Evolutionary conservation across 192 early-diverging fungal genomes (phyloP), one percentile per base, ranked within the genome.

Genomic region (Backusella liffmaniae): DNA sequence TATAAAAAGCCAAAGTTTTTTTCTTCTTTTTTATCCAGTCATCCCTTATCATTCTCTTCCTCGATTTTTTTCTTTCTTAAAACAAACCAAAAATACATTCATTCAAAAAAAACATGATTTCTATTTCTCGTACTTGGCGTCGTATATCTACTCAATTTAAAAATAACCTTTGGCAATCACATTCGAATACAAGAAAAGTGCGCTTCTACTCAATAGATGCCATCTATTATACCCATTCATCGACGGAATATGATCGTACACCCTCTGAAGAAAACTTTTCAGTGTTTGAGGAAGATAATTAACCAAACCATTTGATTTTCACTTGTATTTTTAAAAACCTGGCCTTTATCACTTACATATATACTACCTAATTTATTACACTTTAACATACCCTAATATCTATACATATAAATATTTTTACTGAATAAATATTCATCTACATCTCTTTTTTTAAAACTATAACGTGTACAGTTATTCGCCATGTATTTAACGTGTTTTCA

Each of bases 201-300:
- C 72, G 72, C 4, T 73, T 73, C 36, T 73, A 73, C 72, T 53
- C 72, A 37, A 65, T 73, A 35, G 72, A 73, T 56, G 59, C 72
- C 35, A 35, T 73, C 6, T 73, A 59, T 37, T 73, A 73, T 73
- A 73, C 72, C 30, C 72, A 73, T 41, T 59, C 49, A 8, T 73
- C 72, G 6, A 56, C 56, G 21, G 72, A 73, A 41, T 73, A 73
- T 73, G 72, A 73, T 73, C 72, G 72, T 15, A 73, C 49, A 62
- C 53, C 72, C 5, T 56, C 72, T 39, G 53, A 51, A 23, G 72
- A 73, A 73, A 56, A 73, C 21, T 53, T 32, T 12, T 62, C 37
- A 16, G 18, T 62, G 3, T 8, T 21, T 69, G 67, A 69, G 4
- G 37, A 69, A 10, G 67, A 69, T 3, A 69, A 15, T 69, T 35